phyloP scores from a whole-genome alignment of 1,284 basidiomycete genomes.

The Phylloboletellus chloephorus region DNA sequence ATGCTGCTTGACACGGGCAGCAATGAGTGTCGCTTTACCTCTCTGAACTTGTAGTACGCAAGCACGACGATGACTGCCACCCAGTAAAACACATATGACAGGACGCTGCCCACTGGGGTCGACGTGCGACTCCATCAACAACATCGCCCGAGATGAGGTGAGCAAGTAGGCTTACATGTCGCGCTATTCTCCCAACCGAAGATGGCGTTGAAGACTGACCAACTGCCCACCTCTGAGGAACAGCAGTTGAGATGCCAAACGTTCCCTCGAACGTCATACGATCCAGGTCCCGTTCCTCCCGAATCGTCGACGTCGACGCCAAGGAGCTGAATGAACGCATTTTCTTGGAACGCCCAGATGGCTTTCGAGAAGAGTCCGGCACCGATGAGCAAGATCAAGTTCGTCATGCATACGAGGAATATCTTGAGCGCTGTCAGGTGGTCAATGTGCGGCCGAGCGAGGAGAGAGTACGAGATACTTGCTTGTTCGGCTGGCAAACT shows the following conservation, averaged over 20 bases:
- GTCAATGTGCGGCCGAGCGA: background rate
- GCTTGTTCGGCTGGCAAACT: constrained; percentile 71
- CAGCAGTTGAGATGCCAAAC: constrained; percentile 89
- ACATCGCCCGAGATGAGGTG: constrained; percentile 1
- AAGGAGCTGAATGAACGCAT: constrained; percentile 65
- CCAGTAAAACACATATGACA: constrained; percentile 81
- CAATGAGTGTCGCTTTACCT: constrained; percentile 34
- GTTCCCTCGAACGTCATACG: constrained; percentile 71
- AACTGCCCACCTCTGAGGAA: constrained; percentile 62
- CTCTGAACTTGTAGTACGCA: constrained; percentile 64
- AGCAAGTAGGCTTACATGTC: constrained; percentile 37
- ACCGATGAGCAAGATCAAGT: constrained; percentile 85
- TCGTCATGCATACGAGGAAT: constrained; percentile 86
- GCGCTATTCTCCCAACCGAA: constrained; percentile 76
- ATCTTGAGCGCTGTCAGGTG: constrained; percentile 54
- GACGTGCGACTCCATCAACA: background rate
- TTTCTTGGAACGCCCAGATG: constrained; percentile 63
- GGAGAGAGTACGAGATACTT: constrained; percentile 25
- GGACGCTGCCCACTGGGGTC: constrained; percentile 54
- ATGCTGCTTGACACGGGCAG: too few species aligned
- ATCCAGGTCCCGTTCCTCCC: constrained; percentile 75
- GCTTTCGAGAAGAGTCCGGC: constrained; percentile 81
- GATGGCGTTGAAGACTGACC: constrained; percentile 71
- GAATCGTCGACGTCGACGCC: constrained; percentile 75
- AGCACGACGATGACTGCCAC: constrained; percentile 60